These are phyloP conservation scores for Trichoderma afroharzianum DNA, from an alignment of 2,329 filamentous ascomycete species.

Conservation along the genomic window DNA sequence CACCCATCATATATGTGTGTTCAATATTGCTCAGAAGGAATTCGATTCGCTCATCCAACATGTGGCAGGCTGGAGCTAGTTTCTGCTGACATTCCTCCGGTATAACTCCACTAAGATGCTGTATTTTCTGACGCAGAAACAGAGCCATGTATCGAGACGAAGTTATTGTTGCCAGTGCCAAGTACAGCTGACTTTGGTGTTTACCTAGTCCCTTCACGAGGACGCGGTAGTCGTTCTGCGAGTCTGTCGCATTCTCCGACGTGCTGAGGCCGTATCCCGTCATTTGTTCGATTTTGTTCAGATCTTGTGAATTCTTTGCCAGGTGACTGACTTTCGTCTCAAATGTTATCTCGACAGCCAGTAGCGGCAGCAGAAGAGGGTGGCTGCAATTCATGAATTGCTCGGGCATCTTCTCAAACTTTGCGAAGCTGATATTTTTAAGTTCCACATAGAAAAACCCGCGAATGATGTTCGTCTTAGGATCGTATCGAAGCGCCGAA, in stretches of 20 bases:
- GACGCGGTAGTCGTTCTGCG: neutral
- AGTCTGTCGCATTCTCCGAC: too few relatives aligned
- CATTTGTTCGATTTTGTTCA: neutral
- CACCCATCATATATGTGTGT: neutral
- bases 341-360: neutral
- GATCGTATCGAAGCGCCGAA: neutral
- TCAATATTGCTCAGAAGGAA: neutral
- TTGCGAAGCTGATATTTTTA: neutral
- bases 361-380: neutral
- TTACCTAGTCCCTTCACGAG: neutral
- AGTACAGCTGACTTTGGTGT: neutral
- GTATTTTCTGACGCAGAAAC: neutral
- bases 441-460: neutral
- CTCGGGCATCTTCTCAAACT: neutral
- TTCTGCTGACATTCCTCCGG: neutral
- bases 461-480: neutral
- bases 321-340: too few relatives aligned
- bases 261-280: neutral
- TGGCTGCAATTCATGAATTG: neutral
- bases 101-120: neutral
- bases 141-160: neutral
- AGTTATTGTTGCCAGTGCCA: neutral
- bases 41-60: neutral
- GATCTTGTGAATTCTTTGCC: rapidly evolving
- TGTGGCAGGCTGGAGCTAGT: neutral